phyloP scores from a whole-genome alignment of 257 asterid genomes.

The Solanum habrochaites region DNA sequence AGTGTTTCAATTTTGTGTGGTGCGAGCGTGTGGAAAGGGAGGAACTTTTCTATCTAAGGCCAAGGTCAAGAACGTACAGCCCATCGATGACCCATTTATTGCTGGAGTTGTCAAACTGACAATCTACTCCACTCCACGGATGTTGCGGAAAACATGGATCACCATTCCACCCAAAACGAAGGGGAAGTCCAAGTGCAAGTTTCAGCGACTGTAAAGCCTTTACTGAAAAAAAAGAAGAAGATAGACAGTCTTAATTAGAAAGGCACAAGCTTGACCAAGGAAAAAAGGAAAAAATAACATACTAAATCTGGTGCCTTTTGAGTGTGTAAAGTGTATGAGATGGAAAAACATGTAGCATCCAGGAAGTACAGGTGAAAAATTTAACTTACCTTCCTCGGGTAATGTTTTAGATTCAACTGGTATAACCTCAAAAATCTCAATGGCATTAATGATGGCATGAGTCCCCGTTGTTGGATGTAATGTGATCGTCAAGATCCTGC shows the following conservation, averaged over 20 bases:
- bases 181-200: conserved; percentile 82
- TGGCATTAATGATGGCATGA: conserved; percentile 61
- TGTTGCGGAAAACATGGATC: conserved; percentile 98
- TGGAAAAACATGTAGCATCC: neutral
- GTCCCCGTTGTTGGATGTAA: conserved; percentile 61
- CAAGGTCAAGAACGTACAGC: conserved; percentile 55
- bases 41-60: neutral
- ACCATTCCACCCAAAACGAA: conserved; percentile 97
- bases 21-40: rapidly evolving
- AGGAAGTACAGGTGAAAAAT: neutral
- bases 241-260: neutral
- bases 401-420: conserved; percentile 74
- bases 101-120: conserved; percentile 53
- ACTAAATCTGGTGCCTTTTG: neutral
- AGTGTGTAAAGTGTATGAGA: neutral
- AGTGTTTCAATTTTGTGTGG: neutral
- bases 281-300: neutral
- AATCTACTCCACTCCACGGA: conserved; percentile 97
- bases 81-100: conserved; percentile 87
- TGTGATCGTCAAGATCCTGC: conserved; percentile 70
- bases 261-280: neutral
- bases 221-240: conserved; percentile 29
- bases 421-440: conserved; percentile 80
- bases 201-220: conserved; percentile 66
- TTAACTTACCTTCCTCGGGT: conserved; percentile 61